Conservation (phyloP, 495 filamentous ascomycete genomes). For the Podospora comata region DNA sequence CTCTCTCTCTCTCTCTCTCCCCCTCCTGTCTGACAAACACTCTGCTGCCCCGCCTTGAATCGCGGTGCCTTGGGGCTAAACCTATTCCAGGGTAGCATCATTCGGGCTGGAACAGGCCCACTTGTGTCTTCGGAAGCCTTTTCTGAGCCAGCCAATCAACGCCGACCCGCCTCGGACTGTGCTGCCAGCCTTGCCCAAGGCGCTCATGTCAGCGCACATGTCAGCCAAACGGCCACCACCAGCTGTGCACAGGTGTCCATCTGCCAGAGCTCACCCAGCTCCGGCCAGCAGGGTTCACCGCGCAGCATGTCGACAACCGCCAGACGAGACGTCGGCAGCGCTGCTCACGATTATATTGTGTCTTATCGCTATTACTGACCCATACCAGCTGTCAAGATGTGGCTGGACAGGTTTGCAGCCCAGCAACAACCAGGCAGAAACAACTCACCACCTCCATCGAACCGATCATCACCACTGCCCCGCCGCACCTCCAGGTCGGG, state of each 20-base stretch:
- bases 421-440: constrained; percentile 57
- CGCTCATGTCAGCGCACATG: background rate
- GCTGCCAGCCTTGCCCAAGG: background rate
- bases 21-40: background rate
- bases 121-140: background rate
- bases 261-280: background rate
- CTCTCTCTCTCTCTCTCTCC: too few relatives aligned
- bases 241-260: background rate
- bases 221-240: background rate
- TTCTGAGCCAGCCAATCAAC: background rate
- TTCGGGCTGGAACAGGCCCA: background rate
- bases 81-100: background rate
- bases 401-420: constrained; percentile 81
- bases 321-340: constrained; percentile 5
- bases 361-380: background rate
- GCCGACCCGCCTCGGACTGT: background rate
- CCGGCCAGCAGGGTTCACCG: background rate
- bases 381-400: constrained; percentile 54
- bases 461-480: constrained; percentile 64
- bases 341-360: constrained; percentile 4
- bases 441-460: constrained; percentile 49
- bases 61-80: background rate
- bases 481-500: constrained; percentile 53
- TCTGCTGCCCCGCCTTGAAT: constrained; percentile 6
- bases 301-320: background rate